Evolutionary conservation across 1,139 yeast genomes (phyloP), one percentile per base, ranked within the genome.

Genomic region (Taphrina pruni): DNA sequence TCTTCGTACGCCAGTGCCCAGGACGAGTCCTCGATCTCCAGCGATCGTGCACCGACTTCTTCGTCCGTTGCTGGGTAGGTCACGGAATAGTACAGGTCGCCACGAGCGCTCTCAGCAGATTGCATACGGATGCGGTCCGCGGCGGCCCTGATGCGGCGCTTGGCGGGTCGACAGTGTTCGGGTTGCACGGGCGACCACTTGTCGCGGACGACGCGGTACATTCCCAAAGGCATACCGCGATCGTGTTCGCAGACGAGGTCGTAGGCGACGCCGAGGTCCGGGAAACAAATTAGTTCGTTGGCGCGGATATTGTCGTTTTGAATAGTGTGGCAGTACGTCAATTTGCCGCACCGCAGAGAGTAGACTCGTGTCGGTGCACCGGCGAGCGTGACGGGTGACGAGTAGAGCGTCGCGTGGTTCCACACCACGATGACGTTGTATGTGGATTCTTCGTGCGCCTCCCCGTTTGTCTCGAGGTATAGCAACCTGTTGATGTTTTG

Each of bases 401-500:
- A 5, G 43, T 36, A 54, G 58, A 54, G 58, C 7, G 48, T 21
- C 6, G 20, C 36, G 60, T 56, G 46, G 46, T 56, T 38, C 60
- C 60, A 56, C 8, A 56, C 60, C 48, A 56, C 60, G 7, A 56
- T 26, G 60, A 56, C 12, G 48, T 20, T 41, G 50, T n/a, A 21
- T 39, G 50, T 17, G 11, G 26, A 20, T 7, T 39, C 48, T 26
- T n/a, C 20, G 14, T 56, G 48, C 12, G 36, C 26, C 7, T 56
- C 50, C 36, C 17, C 60, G 50, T n/a, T 48, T 14, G 60, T 56
- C 20, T 12, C 20, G 20, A 7, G 20, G 48, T 12, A 17, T 12
- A 45, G 48, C 48, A 45, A 17, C 5, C 8, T 12, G 48, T 45
- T 45, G 48, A 45, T 17, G 48, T 45, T 45, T 45, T 45, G 48